Conservation (phyloP, 345 rosid species). For the Populus ilicifolia region DNA sequence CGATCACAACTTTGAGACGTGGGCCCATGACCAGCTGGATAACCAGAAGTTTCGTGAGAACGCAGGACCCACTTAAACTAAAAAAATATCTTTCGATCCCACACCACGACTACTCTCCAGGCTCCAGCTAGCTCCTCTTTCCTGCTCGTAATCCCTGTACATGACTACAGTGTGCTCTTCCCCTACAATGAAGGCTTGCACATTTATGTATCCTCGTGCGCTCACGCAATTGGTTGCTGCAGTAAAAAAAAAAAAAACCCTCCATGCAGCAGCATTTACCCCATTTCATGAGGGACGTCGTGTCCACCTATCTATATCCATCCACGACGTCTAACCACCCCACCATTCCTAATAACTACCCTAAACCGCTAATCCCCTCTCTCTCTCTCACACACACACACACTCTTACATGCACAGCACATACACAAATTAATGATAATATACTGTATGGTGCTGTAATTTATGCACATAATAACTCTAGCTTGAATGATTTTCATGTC, state of each 20-base stretch:
- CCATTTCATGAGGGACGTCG: conserved; percentile 57
- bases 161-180: conserved; percentile 11
- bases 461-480: too few relatives aligned
- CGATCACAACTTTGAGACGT: background rate
- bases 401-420: background rate
- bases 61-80: background rate
- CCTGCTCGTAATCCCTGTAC: background rate
- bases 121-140: background rate
- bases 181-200: conserved; percentile 6
- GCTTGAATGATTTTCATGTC: conserved; percentile 16
- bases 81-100: too few relatives aligned
- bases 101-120: too few relatives aligned
- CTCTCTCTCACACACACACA: background rate
- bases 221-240: conserved; percentile 60
- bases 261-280: conserved; percentile 50
- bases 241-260: conserved; percentile 16
- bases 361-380: background rate
- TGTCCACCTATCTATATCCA: conserved; percentile 35
- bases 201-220: conserved; percentile 39
- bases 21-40: background rate
- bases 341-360: conserved; percentile 14
- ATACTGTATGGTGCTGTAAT: too few relatives aligned
- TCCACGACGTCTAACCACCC: conserved; percentile 10
- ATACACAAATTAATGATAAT: background rate
- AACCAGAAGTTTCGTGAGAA: background rate